Evolutionary conservation across 2,329 filamentous ascomycete genomes (phyloP).

Genomic region (Penicillium sp.): DNA sequence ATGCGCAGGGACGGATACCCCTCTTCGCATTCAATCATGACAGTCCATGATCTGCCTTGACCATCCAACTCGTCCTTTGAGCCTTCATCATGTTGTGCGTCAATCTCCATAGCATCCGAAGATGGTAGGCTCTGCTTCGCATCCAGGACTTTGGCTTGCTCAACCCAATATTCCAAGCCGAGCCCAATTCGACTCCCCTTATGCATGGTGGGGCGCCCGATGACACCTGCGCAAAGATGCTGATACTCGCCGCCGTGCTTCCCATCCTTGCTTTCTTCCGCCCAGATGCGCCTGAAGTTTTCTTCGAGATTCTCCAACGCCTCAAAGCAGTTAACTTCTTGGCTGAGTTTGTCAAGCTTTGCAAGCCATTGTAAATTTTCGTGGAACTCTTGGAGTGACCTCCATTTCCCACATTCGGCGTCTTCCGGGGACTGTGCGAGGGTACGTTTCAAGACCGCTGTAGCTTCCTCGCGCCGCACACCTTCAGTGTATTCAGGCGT

Average conservation of each 20-base stretch:
- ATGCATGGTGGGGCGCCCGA: conserved; percentile 39
- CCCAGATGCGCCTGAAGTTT: conserved; percentile 38
- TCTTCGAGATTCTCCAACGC: conserved; percentile 38
- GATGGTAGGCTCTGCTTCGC: conserved; percentile 21
- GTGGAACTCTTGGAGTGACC: conserved; percentile 33
- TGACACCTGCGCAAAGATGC: conserved; percentile 34
- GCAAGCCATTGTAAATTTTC: conserved; percentile 39
- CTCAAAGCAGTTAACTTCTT: conserved; percentile 41
- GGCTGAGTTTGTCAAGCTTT: conserved; percentile 38
- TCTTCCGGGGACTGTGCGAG: conserved; percentile 29
- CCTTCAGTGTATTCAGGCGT: conserved; percentile 35
- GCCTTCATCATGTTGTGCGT: conserved; percentile 17
- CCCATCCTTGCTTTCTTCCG: conserved; percentile 31
- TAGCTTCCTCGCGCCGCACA: conserved; percentile 36
- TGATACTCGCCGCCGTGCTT: conserved; percentile 28
- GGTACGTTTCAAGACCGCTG: conserved; percentile 36
- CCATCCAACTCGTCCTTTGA: conserved; percentile 16
- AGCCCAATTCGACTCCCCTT: conserved; percentile 34
- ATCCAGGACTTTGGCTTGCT: conserved; percentile 30
- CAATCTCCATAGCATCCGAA: conserved; percentile 29
- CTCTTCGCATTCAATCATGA: conserved; percentile 39
- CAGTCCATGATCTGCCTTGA: conserved; percentile 27
- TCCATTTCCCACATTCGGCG: conserved; percentile 29
- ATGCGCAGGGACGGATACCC: conserved; percentile 39
- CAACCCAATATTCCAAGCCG: conserved; percentile 37